Evolutionary conservation across 2,329 filamentous ascomycete species (phyloP), one percentile per base, ranked within the genome.

Genomic region (Periconia sp.): DNA sequence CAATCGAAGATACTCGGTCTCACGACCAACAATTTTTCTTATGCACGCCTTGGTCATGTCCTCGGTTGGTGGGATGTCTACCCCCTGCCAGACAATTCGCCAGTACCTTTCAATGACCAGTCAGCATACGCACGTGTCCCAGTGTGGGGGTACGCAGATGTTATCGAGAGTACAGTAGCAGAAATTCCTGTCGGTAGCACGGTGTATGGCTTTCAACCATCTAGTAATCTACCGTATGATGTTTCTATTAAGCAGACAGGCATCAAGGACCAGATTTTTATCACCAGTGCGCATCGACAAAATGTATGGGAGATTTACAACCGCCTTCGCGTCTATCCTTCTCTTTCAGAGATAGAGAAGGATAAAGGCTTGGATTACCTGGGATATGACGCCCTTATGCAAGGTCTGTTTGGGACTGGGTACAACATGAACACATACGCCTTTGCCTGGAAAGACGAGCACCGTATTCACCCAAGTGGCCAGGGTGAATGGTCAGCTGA

Each of bases 81-180:
- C 53, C 76, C 72, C 0, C 63, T 74, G 0, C 75, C 74, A 0
- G 10, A 48, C 0, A 52, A 54, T 13, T 65, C 67, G 25, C 74
- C 74, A 0, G 31, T 54, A 1, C 59, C 62, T 1, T 70, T 66
- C 56, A 68, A 71, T 50, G 65, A 78, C 51, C 22, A 36, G 4
- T 31, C 57, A 2, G 52, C 56, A n/a, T 78, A 75, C 63, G 76
- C 74, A 4, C 73, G 76, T 44, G 73, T 74, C 10, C 71, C 73
- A 28, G 73, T 69, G n/a, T 79, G 77, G 76, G 77, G 77, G 0
- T 77, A 73, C 40, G 76, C 68, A 6, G 58, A 66, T 17, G 68
- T 78, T 4, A 31, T 73, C 5, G 71, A 74, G 4, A 74, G 68
- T n/a, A 76, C 63, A 0, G 57, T 73, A 4, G 36, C 61, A 2